Percentiles rank a stretch among this genome's conserved stretches.
phyloP scores from a whole-genome alignment of 2,329 filamentous ascomycete species.

The Botrytis galanthina region DNA sequence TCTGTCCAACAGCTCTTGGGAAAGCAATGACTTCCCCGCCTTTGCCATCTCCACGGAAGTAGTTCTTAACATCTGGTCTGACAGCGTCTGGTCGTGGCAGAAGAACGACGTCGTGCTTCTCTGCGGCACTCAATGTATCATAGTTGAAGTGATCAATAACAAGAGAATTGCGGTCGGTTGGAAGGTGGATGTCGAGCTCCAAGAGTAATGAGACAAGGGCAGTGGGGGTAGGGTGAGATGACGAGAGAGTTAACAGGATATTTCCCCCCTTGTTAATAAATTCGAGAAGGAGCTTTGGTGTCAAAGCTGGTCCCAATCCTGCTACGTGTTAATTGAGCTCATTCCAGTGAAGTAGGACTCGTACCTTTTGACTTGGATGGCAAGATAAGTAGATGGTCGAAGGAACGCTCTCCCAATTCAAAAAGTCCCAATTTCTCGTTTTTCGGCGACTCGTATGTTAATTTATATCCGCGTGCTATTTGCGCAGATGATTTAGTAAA shows the following conservation, averaged over 20 bases:
- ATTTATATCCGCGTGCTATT: constrained; percentile 75
- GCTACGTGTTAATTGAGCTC: constrained; percentile 20
- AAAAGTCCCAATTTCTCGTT: constrained; percentile 75
- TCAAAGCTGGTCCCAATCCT: constrained; percentile 86
- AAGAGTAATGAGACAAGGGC: constrained; percentile 75
- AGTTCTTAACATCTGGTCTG: constrained; percentile 69
- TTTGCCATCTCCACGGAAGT: constrained; percentile 63
- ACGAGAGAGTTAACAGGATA: constrained; percentile 80
- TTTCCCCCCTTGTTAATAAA: constrained; percentile 93
- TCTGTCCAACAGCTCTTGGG: constrained; percentile 76
- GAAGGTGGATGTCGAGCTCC: constrained; percentile 87
- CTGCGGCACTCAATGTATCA: constrained; percentile 70
- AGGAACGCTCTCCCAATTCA: constrained; percentile 79
- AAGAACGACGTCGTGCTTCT: constrained; percentile 86
- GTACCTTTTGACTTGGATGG: constrained; percentile 87
- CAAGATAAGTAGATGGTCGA: constrained; percentile 87
- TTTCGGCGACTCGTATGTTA: constrained; percentile 82
- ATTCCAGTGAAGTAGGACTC: constrained; percentile 15
- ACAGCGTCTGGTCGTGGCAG: constrained; percentile 65
- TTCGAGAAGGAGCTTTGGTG: constrained; percentile 80
- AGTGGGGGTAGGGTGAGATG: constrained; percentile 65
- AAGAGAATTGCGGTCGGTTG: constrained; percentile 76
- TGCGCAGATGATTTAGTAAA: constrained; percentile 21
- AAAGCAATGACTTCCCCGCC: constrained; percentile 67
- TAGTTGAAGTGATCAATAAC: constrained; percentile 97